These are phyloP conservation scores for Licmophora abbreviata DNA, from an alignment of 108 stramenopile species.

Conservation along the genomic window DNA sequence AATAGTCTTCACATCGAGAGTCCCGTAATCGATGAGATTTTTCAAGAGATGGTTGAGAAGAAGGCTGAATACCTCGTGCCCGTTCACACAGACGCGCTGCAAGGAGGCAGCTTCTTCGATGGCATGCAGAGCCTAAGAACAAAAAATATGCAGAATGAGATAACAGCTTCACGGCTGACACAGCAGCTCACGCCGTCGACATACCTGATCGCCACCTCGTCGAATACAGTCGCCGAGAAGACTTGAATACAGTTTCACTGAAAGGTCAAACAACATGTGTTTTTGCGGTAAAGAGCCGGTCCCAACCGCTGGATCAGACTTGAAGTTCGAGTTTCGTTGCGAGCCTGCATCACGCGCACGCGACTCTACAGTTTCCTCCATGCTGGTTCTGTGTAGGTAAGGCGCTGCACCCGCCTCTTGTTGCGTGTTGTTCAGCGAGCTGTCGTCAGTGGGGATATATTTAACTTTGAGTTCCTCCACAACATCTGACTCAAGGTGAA, in stretches of 20 bases:
- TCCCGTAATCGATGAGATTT: conserved; percentile 65
- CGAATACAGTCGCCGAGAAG: conserved; percentile 66
- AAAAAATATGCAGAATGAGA: not conserved
- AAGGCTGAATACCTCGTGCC: conserved; percentile 57
- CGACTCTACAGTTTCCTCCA: not conserved
- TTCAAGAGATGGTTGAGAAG: conserved; percentile 63
- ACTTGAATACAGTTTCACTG: conserved; percentile 64
- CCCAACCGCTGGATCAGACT: not conserved
- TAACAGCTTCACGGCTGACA: not conserved
- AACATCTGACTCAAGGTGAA: conserved; percentile 66
- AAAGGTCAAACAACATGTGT: conserved; percentile 59
- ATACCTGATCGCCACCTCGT: conserved; percentile 53
- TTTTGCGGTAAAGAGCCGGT: not conserved
- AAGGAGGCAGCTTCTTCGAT: conserved; percentile 70
- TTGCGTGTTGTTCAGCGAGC: not conserved
- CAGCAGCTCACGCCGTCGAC: not conserved
- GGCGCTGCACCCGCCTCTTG: not conserved
- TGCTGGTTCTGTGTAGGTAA: not conserved
- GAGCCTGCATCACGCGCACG: not conserved
- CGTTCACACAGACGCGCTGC: conserved; percentile 68
- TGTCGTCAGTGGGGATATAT: not conserved
- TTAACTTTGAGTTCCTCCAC: conserved; percentile 47
- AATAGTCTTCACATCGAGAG: conserved; percentile 28
- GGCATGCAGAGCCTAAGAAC: conserved; percentile 31
- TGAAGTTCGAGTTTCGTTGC: not conserved